Conservation (phyloP, 2,329 filamentous ascomycete genomes). For the Phaeomoniella chlamydospora region DNA sequence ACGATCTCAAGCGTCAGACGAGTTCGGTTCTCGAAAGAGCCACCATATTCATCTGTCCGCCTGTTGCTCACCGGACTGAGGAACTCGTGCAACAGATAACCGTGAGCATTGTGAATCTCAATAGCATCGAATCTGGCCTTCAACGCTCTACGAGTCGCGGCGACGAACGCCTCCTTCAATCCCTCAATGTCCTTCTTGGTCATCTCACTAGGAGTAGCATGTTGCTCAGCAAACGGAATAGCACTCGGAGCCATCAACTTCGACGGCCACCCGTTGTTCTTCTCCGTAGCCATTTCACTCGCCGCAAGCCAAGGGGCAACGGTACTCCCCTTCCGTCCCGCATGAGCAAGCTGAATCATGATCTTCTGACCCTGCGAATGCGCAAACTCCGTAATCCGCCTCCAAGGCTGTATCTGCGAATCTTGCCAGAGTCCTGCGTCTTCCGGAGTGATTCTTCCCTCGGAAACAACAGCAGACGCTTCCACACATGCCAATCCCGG, state of each 20-base stretch:
- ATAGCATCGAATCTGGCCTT: constrained; percentile 62
- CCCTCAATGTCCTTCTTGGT: constrained; percentile 50
- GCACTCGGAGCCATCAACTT: constrained; percentile 43
- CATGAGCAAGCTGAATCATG: constrained; percentile 64
- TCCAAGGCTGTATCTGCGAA: constrained; percentile 48
- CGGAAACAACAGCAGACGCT: constrained; percentile 58
- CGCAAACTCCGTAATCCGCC: constrained; percentile 15
- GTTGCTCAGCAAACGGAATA: constrained; percentile 46
- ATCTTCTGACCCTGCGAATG: constrained; percentile 50
- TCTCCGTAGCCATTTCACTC: constrained; percentile 39
- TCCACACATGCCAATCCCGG: constrained; percentile 63
- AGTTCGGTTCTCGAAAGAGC: constrained; percentile 47
- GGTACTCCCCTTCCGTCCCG: constrained; percentile 53
- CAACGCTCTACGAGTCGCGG: constrained; percentile 44
- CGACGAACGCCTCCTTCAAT: constrained; percentile 10
- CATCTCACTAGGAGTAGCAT: constrained; percentile 52
- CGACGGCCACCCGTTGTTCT: constrained; percentile 39
- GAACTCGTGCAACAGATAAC: constrained; percentile 61
- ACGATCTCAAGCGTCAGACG: constrained; percentile 55
- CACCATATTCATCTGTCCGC: constrained; percentile 42
- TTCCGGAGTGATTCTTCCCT: constrained; percentile 72
- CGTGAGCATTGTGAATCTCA: constrained; percentile 69
- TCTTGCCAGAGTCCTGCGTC: constrained; percentile 75
- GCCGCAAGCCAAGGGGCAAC: constrained; percentile 48
- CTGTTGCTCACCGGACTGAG: constrained; percentile 55